Evolutionary conservation across 2,329 filamentous ascomycete species (phyloP).

Genomic region (Penicillium sp.): DNA sequence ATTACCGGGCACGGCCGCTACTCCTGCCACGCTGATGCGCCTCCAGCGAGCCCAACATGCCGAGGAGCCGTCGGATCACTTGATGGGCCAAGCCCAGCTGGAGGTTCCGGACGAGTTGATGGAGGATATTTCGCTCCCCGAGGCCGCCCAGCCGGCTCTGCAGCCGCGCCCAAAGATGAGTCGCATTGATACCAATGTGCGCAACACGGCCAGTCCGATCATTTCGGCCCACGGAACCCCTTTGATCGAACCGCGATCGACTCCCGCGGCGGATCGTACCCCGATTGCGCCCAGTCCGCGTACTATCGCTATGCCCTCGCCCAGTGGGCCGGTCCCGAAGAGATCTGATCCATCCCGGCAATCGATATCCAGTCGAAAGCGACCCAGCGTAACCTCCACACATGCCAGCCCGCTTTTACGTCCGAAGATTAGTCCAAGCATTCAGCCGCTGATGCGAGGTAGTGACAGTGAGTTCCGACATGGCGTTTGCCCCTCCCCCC

Average conservation of each 20-base stretch:
- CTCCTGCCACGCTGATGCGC: slow-evolving; percentile 86
- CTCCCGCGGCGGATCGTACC: slow-evolving; percentile 32
- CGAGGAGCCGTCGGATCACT: slow-evolving; percentile 44
- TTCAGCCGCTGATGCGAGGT: slow-evolving; percentile 84
- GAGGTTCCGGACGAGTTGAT: slow-evolving; percentile 60
- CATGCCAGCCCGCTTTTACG: slow-evolving; percentile 84
- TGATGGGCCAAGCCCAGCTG: slow-evolving; percentile 39
- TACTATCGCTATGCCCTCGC: slow-evolving; percentile 57
- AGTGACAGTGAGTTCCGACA: slow-evolving; percentile 58
- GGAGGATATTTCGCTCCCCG: slow-evolving; percentile 72
- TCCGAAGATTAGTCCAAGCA: slow-evolving; percentile 89
- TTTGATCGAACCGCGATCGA: slow-evolving; percentile 39
- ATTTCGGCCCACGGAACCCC: slow-evolving; percentile 69
- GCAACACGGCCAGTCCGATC: slow-evolving; percentile 55
- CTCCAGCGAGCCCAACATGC: slow-evolving; percentile 57
- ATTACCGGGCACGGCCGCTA: slow-evolving; percentile 65
- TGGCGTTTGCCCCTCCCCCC: not conserved
- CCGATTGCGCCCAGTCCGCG: slow-evolving; percentile 56
- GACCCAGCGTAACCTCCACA: slow-evolving; percentile 69
- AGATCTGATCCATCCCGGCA: slow-evolving; percentile 54
- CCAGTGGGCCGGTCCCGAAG: slow-evolving; percentile 47
- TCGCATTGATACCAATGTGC: slow-evolving; percentile 54
- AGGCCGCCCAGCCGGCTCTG: slow-evolving; percentile 63
- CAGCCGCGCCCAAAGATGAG: slow-evolving; percentile 49
- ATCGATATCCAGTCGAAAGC: slow-evolving; percentile 60